Evolutionary conservation across 2,329 filamentous ascomycete genomes (phyloP).

Genomic region (Pseudomassariella vexata): DNA sequence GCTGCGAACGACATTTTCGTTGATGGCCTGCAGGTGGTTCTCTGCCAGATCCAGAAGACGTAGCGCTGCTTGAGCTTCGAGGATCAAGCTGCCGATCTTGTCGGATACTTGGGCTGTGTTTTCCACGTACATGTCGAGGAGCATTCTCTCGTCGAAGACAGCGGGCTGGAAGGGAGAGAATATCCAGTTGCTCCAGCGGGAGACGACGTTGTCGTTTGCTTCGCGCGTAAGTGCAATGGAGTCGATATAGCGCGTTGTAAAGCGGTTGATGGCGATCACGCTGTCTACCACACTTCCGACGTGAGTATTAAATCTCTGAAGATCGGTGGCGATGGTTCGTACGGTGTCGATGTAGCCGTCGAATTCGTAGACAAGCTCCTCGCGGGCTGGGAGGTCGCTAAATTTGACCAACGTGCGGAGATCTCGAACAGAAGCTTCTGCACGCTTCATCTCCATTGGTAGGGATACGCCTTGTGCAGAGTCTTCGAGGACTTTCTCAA

Average conservation of each 20-base stretch:
- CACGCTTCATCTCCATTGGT: conserved; percentile 73
- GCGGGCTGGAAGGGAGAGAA: conserved; percentile 59
- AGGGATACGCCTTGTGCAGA: conserved; percentile 60
- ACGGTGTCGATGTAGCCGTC: conserved; percentile 69
- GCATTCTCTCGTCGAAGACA: conserved; percentile 52
- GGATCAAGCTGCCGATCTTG: conserved; percentile 61
- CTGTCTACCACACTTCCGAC: conserved; percentile 69
- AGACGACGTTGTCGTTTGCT: conserved; percentile 25
- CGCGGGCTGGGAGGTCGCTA: conserved; percentile 60
- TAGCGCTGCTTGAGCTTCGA: conserved; percentile 64
- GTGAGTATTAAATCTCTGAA: conserved; percentile 71
- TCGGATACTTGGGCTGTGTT: conserved; percentile 67
- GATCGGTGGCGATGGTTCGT: conserved; percentile 55
- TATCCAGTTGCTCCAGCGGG: conserved; percentile 34
- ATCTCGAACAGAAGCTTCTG: conserved; percentile 69
- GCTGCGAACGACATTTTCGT: conserved; percentile 61
- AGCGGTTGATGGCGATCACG: conserved; percentile 69
- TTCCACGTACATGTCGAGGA: conserved; percentile 69
- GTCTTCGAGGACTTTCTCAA: conserved; percentile 69
- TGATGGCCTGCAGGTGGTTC: conserved; percentile 62
- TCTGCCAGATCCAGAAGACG: conserved; percentile 62
- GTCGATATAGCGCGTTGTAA: conserved; percentile 66
- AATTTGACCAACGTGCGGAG: conserved; percentile 66
- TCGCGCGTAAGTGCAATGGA: conserved; percentile 41
- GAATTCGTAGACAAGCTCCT: conserved; percentile 71